phyloP scores from a whole-genome alignment of 495 filamentous ascomycete species.

The Xylaria acuta region DNA sequence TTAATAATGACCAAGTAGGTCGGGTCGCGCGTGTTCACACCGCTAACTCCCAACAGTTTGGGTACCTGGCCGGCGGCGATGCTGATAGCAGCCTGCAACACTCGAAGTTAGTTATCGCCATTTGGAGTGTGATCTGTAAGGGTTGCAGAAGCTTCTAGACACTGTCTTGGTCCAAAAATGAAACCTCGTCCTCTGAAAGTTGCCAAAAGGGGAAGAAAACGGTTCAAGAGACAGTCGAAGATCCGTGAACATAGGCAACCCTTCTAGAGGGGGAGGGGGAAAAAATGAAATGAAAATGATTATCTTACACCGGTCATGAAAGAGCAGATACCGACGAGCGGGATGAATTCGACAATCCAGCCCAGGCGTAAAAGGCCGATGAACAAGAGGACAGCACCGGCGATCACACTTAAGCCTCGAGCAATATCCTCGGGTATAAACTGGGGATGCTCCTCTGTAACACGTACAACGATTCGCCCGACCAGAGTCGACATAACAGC shows the following conservation, averaged over 20 bases:
- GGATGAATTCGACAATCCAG: conserved; percentile 62
- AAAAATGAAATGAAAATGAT: too few relatives aligned
- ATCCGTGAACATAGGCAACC: too few relatives aligned
- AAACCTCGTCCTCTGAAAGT: too few relatives aligned
- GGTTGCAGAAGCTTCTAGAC: too few relatives aligned
- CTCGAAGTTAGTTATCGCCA: too few relatives aligned
- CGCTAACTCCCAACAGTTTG: conserved; percentile 54
- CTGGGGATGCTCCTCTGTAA: conserved; percentile 50
- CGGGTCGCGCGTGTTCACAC: conserved; percentile 54
- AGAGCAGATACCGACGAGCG: conserved; percentile 55
- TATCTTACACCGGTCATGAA: conserved; percentile 65
- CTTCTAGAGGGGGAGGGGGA: too few relatives aligned
- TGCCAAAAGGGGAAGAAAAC: too few relatives aligned
- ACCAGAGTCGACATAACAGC: conserved; percentile 93
- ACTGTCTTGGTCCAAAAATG: too few relatives aligned
- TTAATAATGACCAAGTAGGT: conserved; percentile 61
- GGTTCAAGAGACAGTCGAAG: too few relatives aligned
- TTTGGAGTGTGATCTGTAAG: too few relatives aligned
- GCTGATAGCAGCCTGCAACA: conserved; percentile 58
- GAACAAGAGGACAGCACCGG: conserved; percentile 53
- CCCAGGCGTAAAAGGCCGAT: conserved; percentile 56
- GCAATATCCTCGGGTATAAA: conserved; percentile 49
- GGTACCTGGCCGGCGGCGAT: conserved; percentile 60
- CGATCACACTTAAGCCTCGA: conserved; percentile 53
- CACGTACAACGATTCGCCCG: conserved; percentile 73